phyloP scores from a whole-genome alignment of 2,329 filamentous ascomycete species.

The Pseudopyricularia javanii region DNA sequence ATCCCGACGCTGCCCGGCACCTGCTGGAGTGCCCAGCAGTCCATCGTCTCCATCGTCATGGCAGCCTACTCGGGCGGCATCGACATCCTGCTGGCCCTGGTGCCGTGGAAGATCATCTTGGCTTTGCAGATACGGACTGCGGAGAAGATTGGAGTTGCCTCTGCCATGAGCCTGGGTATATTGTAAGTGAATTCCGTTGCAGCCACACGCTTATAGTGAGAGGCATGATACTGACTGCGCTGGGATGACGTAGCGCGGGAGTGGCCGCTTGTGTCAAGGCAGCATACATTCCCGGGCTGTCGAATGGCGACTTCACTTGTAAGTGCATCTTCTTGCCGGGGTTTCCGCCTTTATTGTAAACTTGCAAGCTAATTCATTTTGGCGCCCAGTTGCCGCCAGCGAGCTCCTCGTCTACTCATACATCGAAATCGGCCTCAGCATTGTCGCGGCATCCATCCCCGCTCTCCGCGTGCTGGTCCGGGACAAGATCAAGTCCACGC shows the following conservation, averaged over 20 bases:
- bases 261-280: constrained; percentile 13
- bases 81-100: constrained; percentile 21
- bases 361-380: not conserved
- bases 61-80: constrained; percentile 15
- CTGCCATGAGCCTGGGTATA: constrained; percentile 19
- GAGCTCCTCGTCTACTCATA: constrained; percentile 13
- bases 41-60: constrained; percentile 11
- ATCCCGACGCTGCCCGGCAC: constrained; percentile 5
- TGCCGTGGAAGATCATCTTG: constrained; percentile 21
- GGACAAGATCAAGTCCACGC: constrained; percentile 2
- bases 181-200: constrained; percentile 4
- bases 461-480: constrained; percentile 15
- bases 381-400: constrained; percentile 7
- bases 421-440: constrained; percentile 19
- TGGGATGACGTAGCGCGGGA: too few species aligned
- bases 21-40: constrained; percentile 9
- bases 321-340: not conserved
- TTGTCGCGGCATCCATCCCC: constrained; percentile 19
- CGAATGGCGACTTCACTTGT: not conserved
- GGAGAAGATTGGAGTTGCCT: constrained; percentile 21
- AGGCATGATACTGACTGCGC: too few species aligned
- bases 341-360: not conserved
- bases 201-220: too few species aligned
- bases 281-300: constrained; percentile 11
- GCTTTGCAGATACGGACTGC: constrained; percentile 20